Evolutionary conservation across 176 grass and related monocot species (phyloP).

Genomic region (Carex cristatella): DNA sequence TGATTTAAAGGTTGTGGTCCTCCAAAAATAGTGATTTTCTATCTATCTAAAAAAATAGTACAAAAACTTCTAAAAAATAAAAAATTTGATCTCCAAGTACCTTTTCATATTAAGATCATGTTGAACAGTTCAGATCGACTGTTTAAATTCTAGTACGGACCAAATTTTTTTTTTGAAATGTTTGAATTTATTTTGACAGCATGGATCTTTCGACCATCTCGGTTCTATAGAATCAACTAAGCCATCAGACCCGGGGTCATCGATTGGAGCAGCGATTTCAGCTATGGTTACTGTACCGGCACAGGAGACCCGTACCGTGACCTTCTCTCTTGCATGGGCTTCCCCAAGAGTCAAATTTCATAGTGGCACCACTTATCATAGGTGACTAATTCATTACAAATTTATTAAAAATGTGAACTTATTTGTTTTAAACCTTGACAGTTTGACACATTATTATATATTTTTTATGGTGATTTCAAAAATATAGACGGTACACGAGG

Average conservation of each 20-base stretch:
- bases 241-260: slow-evolving; percentile 49
- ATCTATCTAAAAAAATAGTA: no score
- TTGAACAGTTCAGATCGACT: no score
- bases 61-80: no score
- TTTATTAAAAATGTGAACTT: slow-evolving; percentile 7
- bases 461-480: neutral
- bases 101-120: no score
- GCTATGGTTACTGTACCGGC: slow-evolving; percentile 44
- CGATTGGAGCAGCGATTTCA: slow-evolving; percentile 75
- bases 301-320: slow-evolving; percentile 40
- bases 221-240: slow-evolving; percentile 8
- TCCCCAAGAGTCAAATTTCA: slow-evolving; percentile 82
- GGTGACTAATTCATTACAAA: slow-evolving; percentile 24
- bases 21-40: no score
- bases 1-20: no score
- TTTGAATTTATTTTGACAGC: slow-evolving; percentile 30
- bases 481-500: slow-evolving; percentile 66
- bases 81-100: no score
- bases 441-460: neutral
- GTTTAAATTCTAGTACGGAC: no score
- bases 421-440: neutral
- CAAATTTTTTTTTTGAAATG: neutral
- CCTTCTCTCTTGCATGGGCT: slow-evolving; percentile 81
- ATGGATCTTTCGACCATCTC: slow-evolving; percentile 52
- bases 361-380: slow-evolving; percentile 62